Conservation (phyloP, 2,329 filamentous ascomycete genomes). For the Phyllosticta citriasiana region DNA sequence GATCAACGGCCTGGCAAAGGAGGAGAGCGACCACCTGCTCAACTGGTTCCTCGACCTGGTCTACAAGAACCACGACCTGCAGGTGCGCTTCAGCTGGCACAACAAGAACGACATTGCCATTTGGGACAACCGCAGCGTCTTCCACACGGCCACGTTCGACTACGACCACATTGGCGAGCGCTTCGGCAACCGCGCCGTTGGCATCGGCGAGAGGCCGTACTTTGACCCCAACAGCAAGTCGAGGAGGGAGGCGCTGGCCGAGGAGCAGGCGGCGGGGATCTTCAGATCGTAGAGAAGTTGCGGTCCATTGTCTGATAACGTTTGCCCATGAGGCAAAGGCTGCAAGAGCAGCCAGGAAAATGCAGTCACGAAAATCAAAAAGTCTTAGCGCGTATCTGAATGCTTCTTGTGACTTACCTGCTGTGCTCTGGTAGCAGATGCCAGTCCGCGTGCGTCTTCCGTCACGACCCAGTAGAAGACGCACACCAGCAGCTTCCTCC, state of each 20-base stretch:
- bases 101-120: slow-evolving; percentile 46
- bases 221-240: slow-evolving; percentile 41
- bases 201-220: slow-evolving; percentile 46
- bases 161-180: slow-evolving; percentile 45
- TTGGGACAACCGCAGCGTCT: slow-evolving; percentile 56
- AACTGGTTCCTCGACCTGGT: slow-evolving; percentile 35
- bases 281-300: neutral
- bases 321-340: too few relatives aligned
- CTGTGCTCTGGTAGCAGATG: too few relatives aligned
- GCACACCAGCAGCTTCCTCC: too few relatives aligned
- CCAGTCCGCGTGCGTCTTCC: too few relatives aligned
- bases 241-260: slow-evolving; percentile 31
- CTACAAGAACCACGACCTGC: slow-evolving; percentile 41
- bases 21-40: slow-evolving; percentile 34
- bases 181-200: slow-evolving; percentile 44
- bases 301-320: neutral
- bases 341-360: too few relatives aligned
- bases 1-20: slow-evolving; percentile 36
- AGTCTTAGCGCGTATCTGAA: too few relatives aligned
- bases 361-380: too few relatives aligned
- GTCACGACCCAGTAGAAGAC: too few relatives aligned
- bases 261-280: neutral
- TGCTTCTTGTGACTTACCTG: too few relatives aligned
- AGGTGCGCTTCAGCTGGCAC: slow-evolving; percentile 41
- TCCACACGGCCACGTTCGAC: slow-evolving; percentile 54